Base-by-base conservation (phyloP, 2,329 filamentous ascomycete species). In the Fragosphaeria purpurea region DNA sequence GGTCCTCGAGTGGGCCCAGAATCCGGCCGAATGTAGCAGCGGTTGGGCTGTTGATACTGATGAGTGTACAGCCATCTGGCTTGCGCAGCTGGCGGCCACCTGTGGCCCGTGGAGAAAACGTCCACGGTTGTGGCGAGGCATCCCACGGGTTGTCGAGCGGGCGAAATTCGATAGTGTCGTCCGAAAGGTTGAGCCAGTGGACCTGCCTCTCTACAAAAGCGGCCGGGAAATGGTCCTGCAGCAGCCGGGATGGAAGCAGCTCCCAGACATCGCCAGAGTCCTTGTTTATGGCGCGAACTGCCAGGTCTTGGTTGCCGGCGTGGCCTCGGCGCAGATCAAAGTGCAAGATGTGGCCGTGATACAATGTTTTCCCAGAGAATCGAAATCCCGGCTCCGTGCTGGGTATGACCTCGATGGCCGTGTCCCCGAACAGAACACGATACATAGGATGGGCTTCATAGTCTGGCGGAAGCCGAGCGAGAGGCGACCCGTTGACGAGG, bases 401-500 rank as follows among this genome's bases (percentile, higher is more conserved):
- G 0, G 71, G 71, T 56, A 70, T 63, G 1, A 76, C 70, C 7
- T 77, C 70, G 3, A 79, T 46, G 0, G 61, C 45, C 0, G 61
- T 59, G 4, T 57, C 49, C 1, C 70, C 68, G 58, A 82, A 79
- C 0, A 81, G 58, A 0, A 58, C 56, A 0, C 10, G 9, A 54
- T 75, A 81, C 0, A 61, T 61, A 0, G 56, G 7, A 47, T 76
- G 65, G 0, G 11, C 7, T 37, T 70, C 64, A 46, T 76, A 81
- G 0, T 67, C 53, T 0, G 9, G 3, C 0, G 77, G 77, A 0
- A 81, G 63, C 2, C 71, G 67, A 4, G 67, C 59, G 0, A 80
- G 55, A 0, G 74, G 76, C 1, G 63, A 41, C 0, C 77, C 77
- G 50, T 80, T 67, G 0, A 82, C 68, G 0, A 80, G 64, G 0